A percentile compares a stretch with the other conserved stretches of the same genome.
Conservation (phyloP, 2,329 filamentous ascomycete species). For the Plenodomus biglobosus region DNA sequence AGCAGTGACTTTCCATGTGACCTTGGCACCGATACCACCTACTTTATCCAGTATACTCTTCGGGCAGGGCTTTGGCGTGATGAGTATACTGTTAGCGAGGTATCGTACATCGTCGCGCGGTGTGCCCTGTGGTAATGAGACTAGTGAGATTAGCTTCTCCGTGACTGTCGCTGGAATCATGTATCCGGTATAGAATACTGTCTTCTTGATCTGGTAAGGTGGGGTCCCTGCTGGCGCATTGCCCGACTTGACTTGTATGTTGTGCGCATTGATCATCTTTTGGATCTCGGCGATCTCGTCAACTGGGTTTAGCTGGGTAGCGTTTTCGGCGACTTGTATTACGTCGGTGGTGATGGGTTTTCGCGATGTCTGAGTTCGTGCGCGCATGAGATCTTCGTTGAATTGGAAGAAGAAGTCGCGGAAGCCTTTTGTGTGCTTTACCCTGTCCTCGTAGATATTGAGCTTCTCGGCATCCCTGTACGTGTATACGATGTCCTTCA, state of each 20-base stretch:
- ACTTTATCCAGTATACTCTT: conserved; percentile 75
- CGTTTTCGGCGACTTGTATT: conserved; percentile 78
- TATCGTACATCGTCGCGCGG: conserved; percentile 73
- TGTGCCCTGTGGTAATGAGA: conserved; percentile 62
- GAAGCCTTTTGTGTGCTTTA: conserved; percentile 74
- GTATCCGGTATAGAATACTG: conserved; percentile 90
- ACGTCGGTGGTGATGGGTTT: conserved; percentile 75
- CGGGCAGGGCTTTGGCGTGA: conserved; percentile 75
- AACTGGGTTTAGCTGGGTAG: conserved; percentile 73
- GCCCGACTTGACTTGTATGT: conserved; percentile 57
- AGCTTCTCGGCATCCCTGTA: conserved; percentile 84
- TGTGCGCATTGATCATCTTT: conserved; percentile 86
- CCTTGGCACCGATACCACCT: conserved; percentile 80
- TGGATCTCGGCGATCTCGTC: conserved; percentile 82
- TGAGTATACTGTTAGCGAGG: conserved; percentile 88
- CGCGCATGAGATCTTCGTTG: conserved; percentile 62
- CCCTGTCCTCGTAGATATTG: conserved; percentile 65
- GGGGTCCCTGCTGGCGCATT: conserved; percentile 50
- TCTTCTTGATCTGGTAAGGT: conserved; percentile 75
- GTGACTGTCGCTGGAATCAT: conserved; percentile 73
- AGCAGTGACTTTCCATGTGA: conserved; percentile 81
- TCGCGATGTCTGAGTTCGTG: conserved; percentile 52
- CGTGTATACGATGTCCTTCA: conserved; percentile 79
- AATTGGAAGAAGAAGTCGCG: conserved; percentile 79
- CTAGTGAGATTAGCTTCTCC: conserved; percentile 70